phyloP scores from a whole-genome alignment of 2,329 filamentous ascomycete species.

The Calonectria crousiana region DNA sequence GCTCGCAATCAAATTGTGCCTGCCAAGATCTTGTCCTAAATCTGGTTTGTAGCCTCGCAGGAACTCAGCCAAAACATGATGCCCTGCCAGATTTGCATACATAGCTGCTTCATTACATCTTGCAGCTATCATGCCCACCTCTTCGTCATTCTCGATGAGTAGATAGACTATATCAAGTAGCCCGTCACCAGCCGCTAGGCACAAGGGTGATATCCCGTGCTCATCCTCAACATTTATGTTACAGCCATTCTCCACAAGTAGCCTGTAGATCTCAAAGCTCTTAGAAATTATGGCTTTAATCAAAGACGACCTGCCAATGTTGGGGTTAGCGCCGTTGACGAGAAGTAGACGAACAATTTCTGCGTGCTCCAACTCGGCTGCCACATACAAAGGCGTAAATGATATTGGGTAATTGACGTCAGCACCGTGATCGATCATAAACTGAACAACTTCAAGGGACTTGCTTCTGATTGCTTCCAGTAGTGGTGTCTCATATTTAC shows the following conservation, averaged over 20 bases:
- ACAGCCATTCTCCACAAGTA: background rate
- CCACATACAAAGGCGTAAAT: rapidly evolving
- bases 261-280: background rate
- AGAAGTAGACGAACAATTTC: background rate
- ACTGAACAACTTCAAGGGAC: background rate
- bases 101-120: constrained; percentile 5
- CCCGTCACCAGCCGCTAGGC: constrained; percentile 10
- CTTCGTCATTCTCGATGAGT: constrained; percentile 18
- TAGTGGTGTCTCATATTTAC: background rate
- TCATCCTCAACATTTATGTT: background rate
- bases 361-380: background rate
- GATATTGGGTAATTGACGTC: constrained; percentile 43
- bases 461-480: background rate
- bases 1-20: too few relatives aligned
- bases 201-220: background rate
- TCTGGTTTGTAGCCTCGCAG: background rate
- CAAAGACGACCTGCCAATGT: background rate
- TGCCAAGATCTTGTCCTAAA: background rate
- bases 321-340: background rate
- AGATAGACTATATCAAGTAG: constrained; percentile 27
- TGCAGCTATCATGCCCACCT: background rate
- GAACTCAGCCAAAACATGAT: background rate
- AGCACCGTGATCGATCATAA: constrained; percentile 43
- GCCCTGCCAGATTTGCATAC: background rate
- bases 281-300: background rate